Evolutionary conservation across 345 rosid genomes (phyloP).

Genomic region (Euphorbia peplus): DNA sequence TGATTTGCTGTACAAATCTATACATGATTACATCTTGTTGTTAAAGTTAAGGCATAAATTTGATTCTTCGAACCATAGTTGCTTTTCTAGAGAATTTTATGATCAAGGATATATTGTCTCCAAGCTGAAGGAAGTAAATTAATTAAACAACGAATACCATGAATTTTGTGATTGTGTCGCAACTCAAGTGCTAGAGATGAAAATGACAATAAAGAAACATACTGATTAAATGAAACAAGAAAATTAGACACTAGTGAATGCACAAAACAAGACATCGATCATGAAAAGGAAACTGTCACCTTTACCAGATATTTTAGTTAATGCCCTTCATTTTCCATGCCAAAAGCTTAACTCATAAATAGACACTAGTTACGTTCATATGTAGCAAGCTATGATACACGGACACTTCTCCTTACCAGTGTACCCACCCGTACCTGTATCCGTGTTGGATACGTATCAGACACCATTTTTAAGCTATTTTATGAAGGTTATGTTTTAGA

Average conservation of each 20-base stretch:
- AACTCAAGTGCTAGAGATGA: not conserved
- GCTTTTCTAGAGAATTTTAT: not conserved
- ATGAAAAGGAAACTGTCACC: not conserved
- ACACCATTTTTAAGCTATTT: no score
- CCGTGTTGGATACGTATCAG: no score
- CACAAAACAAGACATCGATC: not conserved
- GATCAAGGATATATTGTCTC: not conserved
- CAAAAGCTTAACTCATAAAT: not conserved
- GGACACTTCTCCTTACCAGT: no score
- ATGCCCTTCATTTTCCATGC: not conserved
- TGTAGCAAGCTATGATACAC: no score
- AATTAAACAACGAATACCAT: not conserved
- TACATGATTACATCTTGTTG: not conserved
- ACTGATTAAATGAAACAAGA: not conserved
- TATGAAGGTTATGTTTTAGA: no score
- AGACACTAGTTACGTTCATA: not conserved
- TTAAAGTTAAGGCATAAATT: not conserved
- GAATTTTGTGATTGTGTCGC: not conserved
- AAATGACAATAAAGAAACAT: not conserved
- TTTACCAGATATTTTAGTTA: not conserved
- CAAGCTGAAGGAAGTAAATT: not conserved
- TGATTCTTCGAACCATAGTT: not conserved
- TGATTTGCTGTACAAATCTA: not conserved
- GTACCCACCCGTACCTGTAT: no score
- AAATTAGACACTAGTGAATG: not conserved